Evolutionary conservation across 352 stramenopile genomes (phyloP).

Genomic region (Phytopythium litorale): DNA sequence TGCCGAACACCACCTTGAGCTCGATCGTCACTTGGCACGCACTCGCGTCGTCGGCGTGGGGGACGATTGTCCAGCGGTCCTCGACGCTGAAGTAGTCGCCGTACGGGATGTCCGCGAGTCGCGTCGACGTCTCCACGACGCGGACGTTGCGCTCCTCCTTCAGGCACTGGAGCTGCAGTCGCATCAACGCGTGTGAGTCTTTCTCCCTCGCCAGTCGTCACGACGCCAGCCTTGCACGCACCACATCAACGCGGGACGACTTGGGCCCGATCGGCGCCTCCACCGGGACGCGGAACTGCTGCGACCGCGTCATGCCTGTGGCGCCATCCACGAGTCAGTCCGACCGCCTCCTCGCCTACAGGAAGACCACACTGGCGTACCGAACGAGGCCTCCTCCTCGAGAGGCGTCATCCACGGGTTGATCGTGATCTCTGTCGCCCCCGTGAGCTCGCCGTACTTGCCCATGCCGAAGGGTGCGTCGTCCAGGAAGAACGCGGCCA

Average conservation of each 20-base stretch:
- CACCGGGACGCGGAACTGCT: conserved; percentile 75
- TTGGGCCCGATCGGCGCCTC: conserved; percentile 81
- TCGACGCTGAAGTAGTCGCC: conserved; percentile 87
- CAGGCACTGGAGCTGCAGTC: conserved; percentile 52
- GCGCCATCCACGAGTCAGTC: neutral
- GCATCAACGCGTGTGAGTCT: neutral
- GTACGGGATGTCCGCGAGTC: conserved; percentile 82
- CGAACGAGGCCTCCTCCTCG: conserved; percentile 38
- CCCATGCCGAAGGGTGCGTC: conserved; percentile 65
- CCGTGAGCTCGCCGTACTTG: conserved; percentile 52
- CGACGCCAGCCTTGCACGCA: conserved; percentile 13
- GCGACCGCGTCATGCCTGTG: conserved; percentile 49
- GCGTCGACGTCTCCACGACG: conserved; percentile 73
- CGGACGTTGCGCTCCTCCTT: conserved; percentile 40
- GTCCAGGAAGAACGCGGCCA: conserved; percentile 65
- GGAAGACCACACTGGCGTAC: conserved; percentile 8
- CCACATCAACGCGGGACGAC: conserved; percentile 75
- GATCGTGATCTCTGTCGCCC: conserved; percentile 70
- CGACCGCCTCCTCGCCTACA: neutral
- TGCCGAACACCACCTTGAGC: conserved; percentile 78
- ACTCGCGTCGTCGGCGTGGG: conserved; percentile 28
- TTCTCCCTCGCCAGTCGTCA: neutral
- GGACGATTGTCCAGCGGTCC: conserved; percentile 75
- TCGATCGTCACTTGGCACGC: conserved; percentile 72
- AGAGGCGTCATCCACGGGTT: conserved; percentile 57